phyloP scores from a whole-genome alignment of 345 rosid genomes.

The Lumnitzera racemosa region DNA sequence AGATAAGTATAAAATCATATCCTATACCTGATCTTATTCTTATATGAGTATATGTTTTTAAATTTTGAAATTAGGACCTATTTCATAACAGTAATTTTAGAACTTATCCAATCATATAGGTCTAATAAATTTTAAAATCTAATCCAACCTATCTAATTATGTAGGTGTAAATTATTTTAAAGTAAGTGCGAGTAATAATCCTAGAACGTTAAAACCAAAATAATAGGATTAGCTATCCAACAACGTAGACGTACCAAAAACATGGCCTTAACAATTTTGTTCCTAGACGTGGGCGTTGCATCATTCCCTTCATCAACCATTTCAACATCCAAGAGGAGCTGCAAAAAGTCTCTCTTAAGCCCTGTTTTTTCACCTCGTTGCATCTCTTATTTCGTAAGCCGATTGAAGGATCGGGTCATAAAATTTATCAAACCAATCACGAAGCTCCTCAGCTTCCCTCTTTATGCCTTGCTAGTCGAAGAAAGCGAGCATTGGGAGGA shows the following conservation, averaged over 20 bases:
- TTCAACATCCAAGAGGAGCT: slow-evolving; percentile 18
- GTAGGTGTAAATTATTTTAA: too few species aligned
- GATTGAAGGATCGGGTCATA: slow-evolving; percentile 17
- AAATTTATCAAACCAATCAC: slow-evolving; percentile 7
- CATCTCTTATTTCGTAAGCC: slow-evolving; percentile 1
- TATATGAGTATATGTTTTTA: too few species aligned
- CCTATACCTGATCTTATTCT: too few species aligned
- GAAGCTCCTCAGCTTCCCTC: slow-evolving; percentile 10
- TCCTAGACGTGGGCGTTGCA: slow-evolving; percentile 3
- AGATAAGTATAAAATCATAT: too few species aligned
- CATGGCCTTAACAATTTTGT: slow-evolving; percentile 22
- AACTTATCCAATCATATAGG: too few species aligned
- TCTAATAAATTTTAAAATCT: too few species aligned
- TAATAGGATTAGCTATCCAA: too few species aligned
- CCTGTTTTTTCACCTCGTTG: not conserved
- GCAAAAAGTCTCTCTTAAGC: slow-evolving; percentile 19
- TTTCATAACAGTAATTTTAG: too few species aligned
- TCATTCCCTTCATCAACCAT: slow-evolving; percentile 8
- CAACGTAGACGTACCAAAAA: slow-evolving; percentile 17
- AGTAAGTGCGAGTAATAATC: too few species aligned
- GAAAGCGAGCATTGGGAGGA: slow-evolving; percentile 29
- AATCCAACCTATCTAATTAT: too few species aligned
- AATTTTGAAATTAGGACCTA: too few species aligned
- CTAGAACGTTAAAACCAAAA: too few species aligned
- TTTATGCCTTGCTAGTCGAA: slow-evolving; percentile 42